These are phyloP conservation scores for Dicorynia guianensis DNA, from an alignment of 306 rosid genomes.

Conservation along the genomic window DNA sequence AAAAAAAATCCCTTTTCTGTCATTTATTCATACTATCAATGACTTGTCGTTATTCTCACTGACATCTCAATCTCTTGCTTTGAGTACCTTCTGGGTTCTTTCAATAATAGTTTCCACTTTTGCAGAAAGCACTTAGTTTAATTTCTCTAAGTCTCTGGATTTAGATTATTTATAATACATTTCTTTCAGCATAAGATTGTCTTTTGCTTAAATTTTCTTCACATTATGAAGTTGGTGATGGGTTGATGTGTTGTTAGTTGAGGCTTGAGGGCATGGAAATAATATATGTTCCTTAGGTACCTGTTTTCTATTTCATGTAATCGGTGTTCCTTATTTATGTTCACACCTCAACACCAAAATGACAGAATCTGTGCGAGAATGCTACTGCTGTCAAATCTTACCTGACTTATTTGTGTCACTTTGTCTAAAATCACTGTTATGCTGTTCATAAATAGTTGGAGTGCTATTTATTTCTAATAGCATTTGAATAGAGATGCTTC, in stretches of 20 bases:
- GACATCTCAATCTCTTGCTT: background rate
- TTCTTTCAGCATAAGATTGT: background rate
- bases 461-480: slow-evolving; percentile 22
- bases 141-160: background rate
- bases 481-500: background rate
- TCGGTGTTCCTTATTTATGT: background rate
- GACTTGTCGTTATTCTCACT: slow-evolving; percentile 10
- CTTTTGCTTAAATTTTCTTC: slow-evolving; percentile 10
- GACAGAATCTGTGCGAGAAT: background rate
- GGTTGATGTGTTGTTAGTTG: background rate
- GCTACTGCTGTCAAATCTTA: background rate
- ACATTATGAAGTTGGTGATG: background rate
- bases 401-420: background rate
- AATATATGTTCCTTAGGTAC: background rate
- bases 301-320: background rate
- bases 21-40: background rate
- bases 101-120: too few relatives aligned
- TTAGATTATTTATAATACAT: background rate
- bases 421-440: background rate
- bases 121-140: background rate
- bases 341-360: background rate
- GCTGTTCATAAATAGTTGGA: background rate
- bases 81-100: slow-evolving; percentile 1
- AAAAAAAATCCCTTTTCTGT: background rate
- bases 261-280: background rate